A percentile compares a stretch with the other conserved stretches of the same genome.
phyloP scores from a whole-genome alignment of 148 eudicot genomes.

The Selenicereus undatus region DNA sequence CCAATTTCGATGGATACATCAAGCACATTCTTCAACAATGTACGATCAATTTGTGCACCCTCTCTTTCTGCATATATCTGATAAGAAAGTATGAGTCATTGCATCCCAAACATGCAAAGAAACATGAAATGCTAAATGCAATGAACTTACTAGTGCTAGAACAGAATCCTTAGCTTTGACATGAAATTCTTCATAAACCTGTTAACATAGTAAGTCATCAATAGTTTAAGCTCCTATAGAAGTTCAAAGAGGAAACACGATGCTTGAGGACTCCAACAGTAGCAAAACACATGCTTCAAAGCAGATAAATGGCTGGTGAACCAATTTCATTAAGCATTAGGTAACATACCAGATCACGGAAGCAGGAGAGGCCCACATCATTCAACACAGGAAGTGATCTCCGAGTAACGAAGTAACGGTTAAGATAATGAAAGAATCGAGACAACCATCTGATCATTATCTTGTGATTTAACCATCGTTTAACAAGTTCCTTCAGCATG shows the following conservation, averaged over 20 bases:
- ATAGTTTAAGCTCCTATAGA: no score
- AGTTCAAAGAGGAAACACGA: no score
- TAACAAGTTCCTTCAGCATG: conserved; percentile 84
- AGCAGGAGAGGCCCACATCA: conserved; percentile 87
- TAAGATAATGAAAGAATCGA: conserved; percentile 78
- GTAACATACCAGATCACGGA: conserved; percentile 58
- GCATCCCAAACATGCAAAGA: conserved; percentile 4
- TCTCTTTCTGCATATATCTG: conserved; percentile 92
- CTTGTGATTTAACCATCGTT: conserved; percentile 88
- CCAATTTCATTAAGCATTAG: no score
- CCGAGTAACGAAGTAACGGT: conserved; percentile 86
- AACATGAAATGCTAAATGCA: not conserved
- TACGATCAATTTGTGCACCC: conserved; percentile 85
- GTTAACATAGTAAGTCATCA: conserved; percentile 1
- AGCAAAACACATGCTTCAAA: not conserved
- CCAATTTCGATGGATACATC: conserved; percentile 94
- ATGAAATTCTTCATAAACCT: conserved; percentile 67
- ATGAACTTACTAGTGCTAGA: conserved; percentile 61
- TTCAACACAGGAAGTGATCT: conserved; percentile 70
- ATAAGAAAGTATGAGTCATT: not conserved
- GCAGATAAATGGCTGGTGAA: not conserved
- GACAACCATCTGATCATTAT: conserved; percentile 94
- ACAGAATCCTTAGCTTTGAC: conserved; percentile 74
- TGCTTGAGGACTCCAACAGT: not conserved
- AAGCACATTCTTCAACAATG: conserved; percentile 78